Percentiles rank a stretch among this genome's conserved stretches.
phyloP scores from a whole-genome alignment of 108 stramenopile species.

The Mediolabrus comicus region DNA sequence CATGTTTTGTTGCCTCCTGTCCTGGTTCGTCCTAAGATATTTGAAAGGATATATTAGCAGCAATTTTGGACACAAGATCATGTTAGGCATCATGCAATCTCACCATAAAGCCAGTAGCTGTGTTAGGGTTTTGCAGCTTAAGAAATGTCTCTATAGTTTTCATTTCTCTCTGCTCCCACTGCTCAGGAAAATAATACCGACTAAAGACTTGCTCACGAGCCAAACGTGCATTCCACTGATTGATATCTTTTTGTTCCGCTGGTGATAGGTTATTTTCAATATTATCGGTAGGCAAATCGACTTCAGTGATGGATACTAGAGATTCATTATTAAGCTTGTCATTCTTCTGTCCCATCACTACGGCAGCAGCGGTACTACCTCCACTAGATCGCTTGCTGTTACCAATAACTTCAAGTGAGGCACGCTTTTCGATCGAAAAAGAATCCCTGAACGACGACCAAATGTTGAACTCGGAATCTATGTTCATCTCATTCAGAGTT shows the following conservation, averaged over 20 bases:
- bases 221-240: constrained; percentile 27
- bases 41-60: background rate
- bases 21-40: constrained; percentile 3
- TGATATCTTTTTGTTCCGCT: constrained; percentile 29
- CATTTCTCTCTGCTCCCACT: constrained; percentile 36
- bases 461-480: constrained; percentile 31
- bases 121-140: constrained; percentile 5
- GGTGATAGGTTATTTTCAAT: constrained; percentile 17
- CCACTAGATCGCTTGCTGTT: background rate
- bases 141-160: constrained; percentile 19
- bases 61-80: background rate
- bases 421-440: constrained; percentile 2
- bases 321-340: background rate
- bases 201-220: constrained; percentile 29
- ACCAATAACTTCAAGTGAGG: constrained; percentile 2
- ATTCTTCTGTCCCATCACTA: background rate
- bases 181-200: constrained; percentile 41
- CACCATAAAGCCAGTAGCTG: background rate
- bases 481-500: constrained; percentile 35
- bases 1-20: constrained; percentile 6
- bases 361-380: background rate
- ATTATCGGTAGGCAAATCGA: background rate
- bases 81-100: background rate
- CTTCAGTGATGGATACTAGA: background rate
- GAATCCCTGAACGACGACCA: constrained; percentile 26